A percentile compares a stretch with the other conserved stretches of the same genome.
Conservation (phyloP, 495 filamentous ascomycete species). For the Aspergillus sclerotiicarbonarius region DNA sequence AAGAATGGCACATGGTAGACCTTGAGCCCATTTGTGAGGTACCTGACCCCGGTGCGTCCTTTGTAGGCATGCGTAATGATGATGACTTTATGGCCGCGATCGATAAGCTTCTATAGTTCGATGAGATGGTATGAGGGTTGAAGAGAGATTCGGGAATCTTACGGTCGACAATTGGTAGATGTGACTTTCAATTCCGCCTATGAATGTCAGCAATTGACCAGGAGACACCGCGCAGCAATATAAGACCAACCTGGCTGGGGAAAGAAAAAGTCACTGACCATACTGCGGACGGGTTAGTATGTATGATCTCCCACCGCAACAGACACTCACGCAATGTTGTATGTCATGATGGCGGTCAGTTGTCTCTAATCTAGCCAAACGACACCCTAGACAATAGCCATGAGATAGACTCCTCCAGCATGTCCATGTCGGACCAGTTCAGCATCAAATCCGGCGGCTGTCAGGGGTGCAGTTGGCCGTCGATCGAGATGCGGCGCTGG, state of each 20-base stretch:
- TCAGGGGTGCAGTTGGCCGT: neutral
- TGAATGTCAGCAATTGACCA: conserved; percentile 16
- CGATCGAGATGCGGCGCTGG: conserved; percentile 7
- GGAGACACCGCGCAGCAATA: no score
- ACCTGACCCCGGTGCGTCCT: conserved; percentile 88
- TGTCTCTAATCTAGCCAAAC: conserved; percentile 7
- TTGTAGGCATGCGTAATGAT: conserved; percentile 97
- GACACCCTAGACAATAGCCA: neutral
- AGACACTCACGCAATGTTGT: conserved; percentile 68
- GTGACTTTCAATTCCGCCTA: conserved; percentile 91
- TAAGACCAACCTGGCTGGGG: conserved; percentile 74
- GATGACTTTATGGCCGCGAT: conserved; percentile 96
- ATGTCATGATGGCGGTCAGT: conserved; percentile 49
- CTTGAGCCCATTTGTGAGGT: conserved; percentile 96
- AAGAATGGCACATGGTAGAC: conserved; percentile 97
- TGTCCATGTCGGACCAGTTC: neutral
- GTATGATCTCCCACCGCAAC: neutral
- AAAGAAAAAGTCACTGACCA: conserved; percentile 99
- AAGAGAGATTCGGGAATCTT: conserved; percentile 15
- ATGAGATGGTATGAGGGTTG: conserved; percentile 15
- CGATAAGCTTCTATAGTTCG: conserved; percentile 70
- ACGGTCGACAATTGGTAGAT: conserved; percentile 92
- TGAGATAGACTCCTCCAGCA: neutral
- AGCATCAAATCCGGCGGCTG: neutral
- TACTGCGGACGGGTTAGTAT: conserved; percentile 45